Conservation (phyloP, 2,329 filamentous ascomycete genomes). For the Fusarium ramigenum region DNA sequence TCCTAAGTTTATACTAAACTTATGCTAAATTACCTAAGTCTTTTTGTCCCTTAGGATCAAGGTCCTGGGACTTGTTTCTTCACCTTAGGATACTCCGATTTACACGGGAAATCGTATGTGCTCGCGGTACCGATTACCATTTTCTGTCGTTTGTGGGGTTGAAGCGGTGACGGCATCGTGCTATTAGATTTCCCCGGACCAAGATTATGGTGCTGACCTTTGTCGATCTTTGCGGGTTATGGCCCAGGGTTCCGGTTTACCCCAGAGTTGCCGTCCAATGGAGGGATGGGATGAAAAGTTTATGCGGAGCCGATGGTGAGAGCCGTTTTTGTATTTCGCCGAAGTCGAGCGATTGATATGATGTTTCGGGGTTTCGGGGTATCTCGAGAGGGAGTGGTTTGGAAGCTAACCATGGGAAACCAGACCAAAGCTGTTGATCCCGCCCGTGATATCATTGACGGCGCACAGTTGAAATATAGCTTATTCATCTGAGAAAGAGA, state of each 20-base stretch:
- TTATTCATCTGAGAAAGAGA: no score
- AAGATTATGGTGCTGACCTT: slow-evolving; percentile 2
- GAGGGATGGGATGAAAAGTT: neutral
- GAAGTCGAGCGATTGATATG: neutral
- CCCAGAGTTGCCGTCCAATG: slow-evolving; percentile 17
- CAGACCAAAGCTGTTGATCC: neutral
- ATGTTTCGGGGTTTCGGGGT: slow-evolving; percentile 20
- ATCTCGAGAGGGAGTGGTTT: neutral
- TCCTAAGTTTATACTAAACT: no score
- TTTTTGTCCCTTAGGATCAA: no score
- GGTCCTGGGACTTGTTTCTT: no score
- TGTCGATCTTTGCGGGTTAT: slow-evolving; percentile 22
- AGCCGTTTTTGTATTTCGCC: slow-evolving; percentile 6
- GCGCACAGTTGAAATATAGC: neutral
- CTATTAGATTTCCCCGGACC: neutral
- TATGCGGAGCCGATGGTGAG: neutral
- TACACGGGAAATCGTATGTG: neutral
- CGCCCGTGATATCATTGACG: neutral
- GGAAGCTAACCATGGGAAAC: neutral
- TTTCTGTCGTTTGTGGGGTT: neutral
- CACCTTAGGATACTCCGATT: neutral
- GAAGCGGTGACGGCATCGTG: slow-evolving; percentile 13
- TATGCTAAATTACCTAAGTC: no score
- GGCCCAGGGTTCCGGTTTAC: slow-evolving; percentile 13
- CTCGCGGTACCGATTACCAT: neutral